Percentiles rank a stretch among this genome's conserved stretches.
Evolutionary conservation across 805 yeast species (phyloP).

Genomic region (Millerozyma miso): DNA sequence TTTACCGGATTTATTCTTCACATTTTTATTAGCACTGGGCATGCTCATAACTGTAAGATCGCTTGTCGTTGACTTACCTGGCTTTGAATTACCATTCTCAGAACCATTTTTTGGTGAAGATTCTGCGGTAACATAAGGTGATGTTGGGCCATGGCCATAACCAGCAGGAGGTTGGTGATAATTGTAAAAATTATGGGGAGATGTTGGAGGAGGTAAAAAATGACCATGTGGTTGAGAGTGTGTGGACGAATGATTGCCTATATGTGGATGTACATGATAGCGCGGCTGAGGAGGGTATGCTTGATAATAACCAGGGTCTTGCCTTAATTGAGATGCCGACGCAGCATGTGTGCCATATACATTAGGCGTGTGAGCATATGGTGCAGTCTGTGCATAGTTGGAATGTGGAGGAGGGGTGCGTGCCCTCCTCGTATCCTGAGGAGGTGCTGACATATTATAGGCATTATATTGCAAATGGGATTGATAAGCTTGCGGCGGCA

Average conservation of each 20-base stretch:
- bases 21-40: conserved; percentile 44
- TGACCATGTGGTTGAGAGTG: no score
- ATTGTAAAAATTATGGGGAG: background rate
- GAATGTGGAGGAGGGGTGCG: background rate
- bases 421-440: background rate
- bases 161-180: background rate
- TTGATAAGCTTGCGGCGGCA: no score
- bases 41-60: conserved; percentile 42
- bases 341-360: background rate
- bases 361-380: background rate
- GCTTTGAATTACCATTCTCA: background rate
- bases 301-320: background rate
- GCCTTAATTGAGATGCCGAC: background rate
- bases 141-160: background rate
- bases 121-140: background rate
- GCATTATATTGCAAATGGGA: no score
- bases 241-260: no score
- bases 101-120: background rate
- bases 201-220: background rate
- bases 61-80: conserved; percentile 28
- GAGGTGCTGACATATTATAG: background rate
- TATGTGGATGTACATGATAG: no score
- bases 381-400: background rate
- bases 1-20: conserved; percentile 38
- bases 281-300: background rate